phyloP scores from a whole-genome alignment of 225 moss, liverwort and hornwort genomes.

The Lunularia cruciata region DNA sequence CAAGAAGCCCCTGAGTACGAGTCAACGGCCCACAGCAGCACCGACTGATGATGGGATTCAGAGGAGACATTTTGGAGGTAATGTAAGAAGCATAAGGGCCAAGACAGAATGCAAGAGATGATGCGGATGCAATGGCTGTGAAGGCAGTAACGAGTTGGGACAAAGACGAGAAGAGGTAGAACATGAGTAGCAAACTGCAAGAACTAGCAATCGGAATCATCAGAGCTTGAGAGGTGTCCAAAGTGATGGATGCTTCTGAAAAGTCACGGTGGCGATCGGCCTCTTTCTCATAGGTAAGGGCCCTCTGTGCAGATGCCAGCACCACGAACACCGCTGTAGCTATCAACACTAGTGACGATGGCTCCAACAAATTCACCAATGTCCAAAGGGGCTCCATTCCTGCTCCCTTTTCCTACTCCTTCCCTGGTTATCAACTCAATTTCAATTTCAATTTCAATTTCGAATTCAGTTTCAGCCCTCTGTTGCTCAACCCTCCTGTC shows the following conservation, averaged over 20 bases:
- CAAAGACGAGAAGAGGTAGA: conserved; percentile 87
- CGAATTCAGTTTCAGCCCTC: background rate
- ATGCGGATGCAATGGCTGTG: conserved; percentile 59
- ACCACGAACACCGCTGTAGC: conserved; percentile 73
- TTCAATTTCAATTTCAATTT: background rate
- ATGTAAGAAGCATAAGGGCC: conserved; percentile 57
- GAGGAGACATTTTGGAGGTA: conserved; percentile 53
- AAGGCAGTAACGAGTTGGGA: conserved; percentile 88
- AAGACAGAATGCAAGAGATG: conserved; percentile 72
- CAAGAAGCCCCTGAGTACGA: conserved; percentile 56
- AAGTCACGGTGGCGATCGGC: conserved; percentile 75
- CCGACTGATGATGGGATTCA: conserved; percentile 51
- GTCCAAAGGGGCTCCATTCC: conserved; percentile 78
- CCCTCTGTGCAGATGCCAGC: conserved; percentile 80
- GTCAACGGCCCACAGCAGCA: conserved; percentile 65
- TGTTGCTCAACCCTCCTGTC: background rate
- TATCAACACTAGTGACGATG: conserved; percentile 67
- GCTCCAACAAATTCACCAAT: conserved; percentile 68
- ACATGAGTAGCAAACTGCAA: conserved; percentile 89
- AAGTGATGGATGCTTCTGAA: conserved; percentile 64
- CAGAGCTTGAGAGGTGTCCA: conserved; percentile 88
- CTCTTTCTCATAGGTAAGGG: conserved; percentile 78
- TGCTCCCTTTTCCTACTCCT: background rate
- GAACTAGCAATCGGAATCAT: conserved; percentile 89
- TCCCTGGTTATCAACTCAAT: background rate